Conservation (phyloP, 768 basidiomycete species). For the Pleurotus giganteus region DNA sequence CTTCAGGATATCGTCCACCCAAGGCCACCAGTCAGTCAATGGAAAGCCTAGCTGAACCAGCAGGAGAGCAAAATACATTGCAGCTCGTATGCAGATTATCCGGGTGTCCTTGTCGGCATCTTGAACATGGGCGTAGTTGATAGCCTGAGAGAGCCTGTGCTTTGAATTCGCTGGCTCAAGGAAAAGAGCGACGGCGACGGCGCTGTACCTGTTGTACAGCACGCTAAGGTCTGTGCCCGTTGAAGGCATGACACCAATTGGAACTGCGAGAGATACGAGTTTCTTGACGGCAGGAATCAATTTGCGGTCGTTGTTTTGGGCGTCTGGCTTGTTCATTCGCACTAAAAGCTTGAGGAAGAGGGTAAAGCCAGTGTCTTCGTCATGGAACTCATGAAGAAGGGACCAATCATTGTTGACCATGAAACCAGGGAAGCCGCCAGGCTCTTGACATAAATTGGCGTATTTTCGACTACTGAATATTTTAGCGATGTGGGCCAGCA, state of each 20-base stretch:
- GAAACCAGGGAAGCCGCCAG: slow-evolving; percentile 70
- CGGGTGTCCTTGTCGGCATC: slow-evolving; percentile 63
- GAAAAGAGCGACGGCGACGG: slow-evolving; percentile 66
- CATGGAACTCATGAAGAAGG: slow-evolving; percentile 47
- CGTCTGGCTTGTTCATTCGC: slow-evolving; percentile 45
- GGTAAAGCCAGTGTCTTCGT: slow-evolving; percentile 70
- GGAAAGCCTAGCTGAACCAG: slow-evolving; percentile 51
- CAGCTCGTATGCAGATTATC: slow-evolving; percentile 69
- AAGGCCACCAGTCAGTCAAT: slow-evolving; percentile 52
- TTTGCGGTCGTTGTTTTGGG: slow-evolving; percentile 25
- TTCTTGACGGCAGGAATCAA: slow-evolving; percentile 54
- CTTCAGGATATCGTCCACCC: slow-evolving; percentile 62
- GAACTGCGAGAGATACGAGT: slow-evolving; percentile 67
- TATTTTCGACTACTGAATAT: slow-evolving; percentile 80
- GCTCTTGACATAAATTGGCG: slow-evolving; percentile 62
- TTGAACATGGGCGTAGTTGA: slow-evolving; percentile 65
- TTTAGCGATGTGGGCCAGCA: slow-evolving; percentile 65
- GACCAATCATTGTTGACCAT: slow-evolving; percentile 53
- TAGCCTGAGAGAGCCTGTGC: slow-evolving; percentile 62
- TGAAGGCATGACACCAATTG: slow-evolving; percentile 69
- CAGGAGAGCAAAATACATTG: slow-evolving; percentile 67
- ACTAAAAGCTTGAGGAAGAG: slow-evolving; percentile 80
- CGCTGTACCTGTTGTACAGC: slow-evolving; percentile 80
- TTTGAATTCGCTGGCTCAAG: slow-evolving; percentile 48
- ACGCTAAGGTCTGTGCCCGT: slow-evolving; percentile 61